These are phyloP conservation scores for Paramyrothecium roridum DNA, from an alignment of 2,329 filamentous ascomycete genomes.

Conservation along the genomic window DNA sequence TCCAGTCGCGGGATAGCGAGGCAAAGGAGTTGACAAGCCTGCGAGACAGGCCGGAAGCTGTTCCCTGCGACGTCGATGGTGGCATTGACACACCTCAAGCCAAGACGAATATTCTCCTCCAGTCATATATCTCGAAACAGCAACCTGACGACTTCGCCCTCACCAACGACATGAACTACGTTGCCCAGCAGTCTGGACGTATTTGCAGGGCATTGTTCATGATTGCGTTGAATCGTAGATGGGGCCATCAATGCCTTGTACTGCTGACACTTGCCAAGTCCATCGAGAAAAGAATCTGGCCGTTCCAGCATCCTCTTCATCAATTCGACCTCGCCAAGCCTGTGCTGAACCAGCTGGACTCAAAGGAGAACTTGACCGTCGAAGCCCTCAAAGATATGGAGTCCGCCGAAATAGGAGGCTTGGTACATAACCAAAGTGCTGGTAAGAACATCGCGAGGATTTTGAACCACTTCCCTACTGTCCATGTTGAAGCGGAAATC, in stretches of 20 bases:
- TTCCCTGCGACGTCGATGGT: constrained; percentile 78
- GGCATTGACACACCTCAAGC: constrained; percentile 69
- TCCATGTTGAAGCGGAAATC: constrained; percentile 89
- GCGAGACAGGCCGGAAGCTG: constrained; percentile 54
- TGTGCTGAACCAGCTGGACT: constrained; percentile 78
- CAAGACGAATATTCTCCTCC: constrained; percentile 94
- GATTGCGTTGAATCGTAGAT: constrained; percentile 91
- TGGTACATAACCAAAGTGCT: constrained; percentile 89
- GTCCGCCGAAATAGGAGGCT: constrained; percentile 77
- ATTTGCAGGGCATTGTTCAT: constrained; percentile 96
- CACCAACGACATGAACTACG: constrained; percentile 87
- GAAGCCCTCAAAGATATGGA: constrained; percentile 93
- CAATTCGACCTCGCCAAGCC: constrained; percentile 90
- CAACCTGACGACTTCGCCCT: constrained; percentile 92
- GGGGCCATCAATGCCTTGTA: constrained; percentile 93
- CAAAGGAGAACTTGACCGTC: constrained; percentile 73
- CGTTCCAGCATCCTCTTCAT: constrained; percentile 89
- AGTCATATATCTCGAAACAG: constrained; percentile 87
- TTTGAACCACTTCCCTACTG: constrained; percentile 86
- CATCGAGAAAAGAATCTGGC: constrained; percentile 94
- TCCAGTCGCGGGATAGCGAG: constrained; percentile 88
- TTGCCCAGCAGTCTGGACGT: constrained; percentile 90
- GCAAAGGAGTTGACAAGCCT: constrained; percentile 80
- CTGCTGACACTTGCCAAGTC: constrained; percentile 91
- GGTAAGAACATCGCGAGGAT: constrained; percentile 78